Evolutionary conservation across 164 flowering plant species (phyloP).

Genomic region (Berberis vulgaris): DNA sequence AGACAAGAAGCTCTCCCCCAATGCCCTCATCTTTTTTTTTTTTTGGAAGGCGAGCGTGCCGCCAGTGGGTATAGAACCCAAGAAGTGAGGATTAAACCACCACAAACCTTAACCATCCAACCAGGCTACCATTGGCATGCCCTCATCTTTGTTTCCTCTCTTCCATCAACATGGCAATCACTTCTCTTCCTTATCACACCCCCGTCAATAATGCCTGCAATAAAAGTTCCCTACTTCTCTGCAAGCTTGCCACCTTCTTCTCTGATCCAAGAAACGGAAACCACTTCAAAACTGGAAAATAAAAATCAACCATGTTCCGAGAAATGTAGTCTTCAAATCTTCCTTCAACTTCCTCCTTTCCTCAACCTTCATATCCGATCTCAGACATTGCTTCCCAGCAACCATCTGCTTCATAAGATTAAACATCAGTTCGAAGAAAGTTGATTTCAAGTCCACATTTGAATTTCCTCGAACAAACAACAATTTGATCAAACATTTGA

Average conservation of each 20-base stretch:
- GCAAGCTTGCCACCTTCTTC: slow-evolving; percentile 4
- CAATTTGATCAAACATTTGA: slow-evolving; percentile 5
- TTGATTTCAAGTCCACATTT: slow-evolving; percentile 8
- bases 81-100: no score
- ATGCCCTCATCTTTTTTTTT: slow-evolving; percentile 1
- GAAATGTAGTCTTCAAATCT: slow-evolving; percentile 12
- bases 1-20: slow-evolving; percentile 21
- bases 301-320: slow-evolving; percentile 9
- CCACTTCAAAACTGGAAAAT: slow-evolving; percentile 8
- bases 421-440: slow-evolving; percentile 14
- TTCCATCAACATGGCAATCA: not conserved
- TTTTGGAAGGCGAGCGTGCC: no score
- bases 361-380: slow-evolving; percentile 7
- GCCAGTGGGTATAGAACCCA: no score
- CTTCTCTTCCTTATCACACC: not conserved
- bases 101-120: no score
- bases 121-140: no score
- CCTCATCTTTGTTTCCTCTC: not conserved
- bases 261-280: slow-evolving; percentile 16
- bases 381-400: slow-evolving; percentile 23
- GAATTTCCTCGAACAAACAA: slow-evolving; percentile 1
- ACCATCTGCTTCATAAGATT: slow-evolving; percentile 27
- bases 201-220: slow-evolving; percentile 25
- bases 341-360: slow-evolving; percentile 15
- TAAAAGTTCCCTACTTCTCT: slow-evolving; percentile 9